Evolutionary conservation across 148 eudicot genomes (phyloP).

Genomic region (Heliamphora exappendiculata): DNA sequence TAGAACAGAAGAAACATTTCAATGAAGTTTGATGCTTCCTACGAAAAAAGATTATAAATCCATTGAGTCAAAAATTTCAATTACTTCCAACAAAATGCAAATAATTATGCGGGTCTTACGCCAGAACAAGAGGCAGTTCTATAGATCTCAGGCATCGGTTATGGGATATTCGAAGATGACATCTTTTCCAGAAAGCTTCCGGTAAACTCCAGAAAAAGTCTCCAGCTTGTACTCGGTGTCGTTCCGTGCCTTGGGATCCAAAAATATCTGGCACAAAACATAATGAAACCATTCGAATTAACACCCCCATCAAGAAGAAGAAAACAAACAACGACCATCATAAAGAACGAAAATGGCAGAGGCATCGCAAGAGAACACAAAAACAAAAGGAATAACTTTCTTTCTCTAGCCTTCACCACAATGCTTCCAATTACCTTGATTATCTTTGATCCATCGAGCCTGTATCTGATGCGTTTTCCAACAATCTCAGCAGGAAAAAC

Average conservation of each 20-base stretch:
- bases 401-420: background rate
- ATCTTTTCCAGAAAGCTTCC: constrained; percentile 91
- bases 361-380: background rate
- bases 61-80: background rate
- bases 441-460: constrained; percentile 73
- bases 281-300: background rate
- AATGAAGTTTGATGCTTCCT: background rate
- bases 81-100: background rate
- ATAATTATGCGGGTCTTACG: background rate
- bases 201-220: constrained; percentile 75
- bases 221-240: constrained; percentile 93
- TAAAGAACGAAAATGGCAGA: background rate
- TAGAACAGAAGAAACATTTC: background rate
- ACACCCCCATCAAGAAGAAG: background rate
- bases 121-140: background rate
- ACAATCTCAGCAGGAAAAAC: constrained; percentile 90
- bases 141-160: constrained; percentile 34
- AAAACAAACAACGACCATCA: background rate
- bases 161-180: constrained; percentile 77
- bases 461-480: constrained; percentile 78
- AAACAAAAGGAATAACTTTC: background rate
- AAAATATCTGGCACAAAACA: constrained; percentile 39
- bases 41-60: background rate
- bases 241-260: constrained; percentile 83
- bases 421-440: constrained; percentile 46